Conservation (phyloP, 306 rosid genomes). For the Pueraria montana region DNA sequence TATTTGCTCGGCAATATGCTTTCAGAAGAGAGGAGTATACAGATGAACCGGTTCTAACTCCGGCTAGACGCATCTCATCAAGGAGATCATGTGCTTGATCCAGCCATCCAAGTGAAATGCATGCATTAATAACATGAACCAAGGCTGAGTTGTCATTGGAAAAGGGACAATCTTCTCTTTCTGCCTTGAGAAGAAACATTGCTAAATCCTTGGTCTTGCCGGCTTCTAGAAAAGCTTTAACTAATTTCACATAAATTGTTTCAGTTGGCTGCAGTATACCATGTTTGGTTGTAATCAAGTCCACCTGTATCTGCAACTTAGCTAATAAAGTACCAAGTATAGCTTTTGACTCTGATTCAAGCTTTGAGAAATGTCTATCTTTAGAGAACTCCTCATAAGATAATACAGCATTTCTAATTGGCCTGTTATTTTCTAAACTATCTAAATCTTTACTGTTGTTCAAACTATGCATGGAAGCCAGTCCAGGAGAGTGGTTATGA, state of each 20-base stretch:
- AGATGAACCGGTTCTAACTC: conserved; percentile 70
- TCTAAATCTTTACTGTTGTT: conserved; percentile 42
- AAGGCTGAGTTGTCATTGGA: conserved; percentile 76
- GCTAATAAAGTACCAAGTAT: conserved; percentile 63
- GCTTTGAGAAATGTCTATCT: conserved; percentile 65
- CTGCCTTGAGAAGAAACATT: conserved; percentile 77
- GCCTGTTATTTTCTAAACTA: conserved; percentile 42
- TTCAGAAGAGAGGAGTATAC: conserved; percentile 78
- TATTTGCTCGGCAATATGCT: conserved; percentile 81
- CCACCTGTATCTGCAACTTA: conserved; percentile 73
- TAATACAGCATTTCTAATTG: conserved; percentile 32
- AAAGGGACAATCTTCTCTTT: conserved; percentile 75
- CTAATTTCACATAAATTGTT: conserved; percentile 79
- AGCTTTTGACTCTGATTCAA: conserved; percentile 69
- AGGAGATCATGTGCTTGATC: conserved; percentile 96
- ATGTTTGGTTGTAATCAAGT: conserved; percentile 68
- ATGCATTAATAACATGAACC: conserved; percentile 81
- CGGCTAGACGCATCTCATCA: conserved; percentile 88
- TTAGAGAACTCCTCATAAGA: conserved; percentile 67
- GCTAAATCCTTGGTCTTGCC: conserved; percentile 85
- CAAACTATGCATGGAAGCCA: conserved; percentile 46
- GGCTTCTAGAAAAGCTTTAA: conserved; percentile 76
- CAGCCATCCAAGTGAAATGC: conserved; percentile 87
- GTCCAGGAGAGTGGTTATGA: conserved; percentile 44
- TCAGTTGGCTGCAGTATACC: conserved; percentile 88